These are phyloP conservation scores for Wickerhamiella alocasiicola DNA, from an alignment of 805 yeast genomes.

Conservation along the genomic window DNA sequence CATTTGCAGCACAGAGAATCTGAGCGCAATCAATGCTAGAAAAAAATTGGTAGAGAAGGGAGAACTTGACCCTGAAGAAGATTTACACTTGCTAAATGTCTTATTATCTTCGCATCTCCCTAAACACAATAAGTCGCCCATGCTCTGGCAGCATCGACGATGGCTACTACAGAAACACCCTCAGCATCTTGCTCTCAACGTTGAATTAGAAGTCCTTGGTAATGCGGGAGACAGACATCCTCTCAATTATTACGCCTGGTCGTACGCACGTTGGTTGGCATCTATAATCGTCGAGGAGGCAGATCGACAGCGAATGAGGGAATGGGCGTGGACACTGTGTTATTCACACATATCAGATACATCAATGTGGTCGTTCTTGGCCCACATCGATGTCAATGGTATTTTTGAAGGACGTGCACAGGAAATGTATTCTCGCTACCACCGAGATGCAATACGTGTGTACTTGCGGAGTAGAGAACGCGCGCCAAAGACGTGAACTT, in stretches of 20 bases:
- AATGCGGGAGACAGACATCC: conserved; percentile 33
- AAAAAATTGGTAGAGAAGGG: conserved; percentile 16
- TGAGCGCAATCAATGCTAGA: conserved; percentile 23
- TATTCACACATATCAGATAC: conserved; percentile 23
- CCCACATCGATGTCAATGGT: conserved; percentile 10
- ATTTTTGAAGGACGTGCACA: conserved; percentile 9
- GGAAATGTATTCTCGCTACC: conserved; percentile 8
- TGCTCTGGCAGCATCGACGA: conserved; percentile 30
- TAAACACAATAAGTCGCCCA: conserved; percentile 30
- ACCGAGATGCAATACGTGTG: conserved; percentile 16
- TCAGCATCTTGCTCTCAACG: conserved; percentile 7
- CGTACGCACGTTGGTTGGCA: conserved; percentile 28
- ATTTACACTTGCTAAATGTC: conserved; percentile 21
- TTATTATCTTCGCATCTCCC: conserved; percentile 24
- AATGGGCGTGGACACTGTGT: conserved; percentile 16
- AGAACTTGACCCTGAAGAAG: conserved; percentile 13
- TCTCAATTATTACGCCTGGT: conserved; percentile 39
- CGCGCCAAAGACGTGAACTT: no score
- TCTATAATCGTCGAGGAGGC: neutral
- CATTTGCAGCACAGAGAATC: conserved; percentile 25
- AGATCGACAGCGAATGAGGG: neutral
- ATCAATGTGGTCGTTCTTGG: conserved; percentile 27
- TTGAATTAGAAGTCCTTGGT: conserved; percentile 25
- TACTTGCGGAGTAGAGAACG: conserved; percentile 12
- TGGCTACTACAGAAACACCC: conserved; percentile 19